phyloP scores from a whole-genome alignment of 2,329 filamentous ascomycete genomes.

The Penicillium nordicum region DNA sequence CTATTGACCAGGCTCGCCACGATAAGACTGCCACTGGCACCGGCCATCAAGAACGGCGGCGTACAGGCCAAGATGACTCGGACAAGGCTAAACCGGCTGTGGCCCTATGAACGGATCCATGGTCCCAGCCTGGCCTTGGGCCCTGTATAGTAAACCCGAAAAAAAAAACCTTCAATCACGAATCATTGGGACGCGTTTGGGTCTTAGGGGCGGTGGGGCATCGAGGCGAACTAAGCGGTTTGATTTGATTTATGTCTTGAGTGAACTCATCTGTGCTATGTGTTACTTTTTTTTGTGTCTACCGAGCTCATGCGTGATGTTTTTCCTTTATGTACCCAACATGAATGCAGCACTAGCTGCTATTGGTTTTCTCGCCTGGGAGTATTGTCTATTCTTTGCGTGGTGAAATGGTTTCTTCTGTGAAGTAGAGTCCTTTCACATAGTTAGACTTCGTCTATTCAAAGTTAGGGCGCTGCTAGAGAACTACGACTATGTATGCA shows the following conservation, averaged over 20 bases:
- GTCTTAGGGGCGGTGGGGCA: constrained; percentile 33
- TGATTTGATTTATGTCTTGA: constrained; percentile 33
- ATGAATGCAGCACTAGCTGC: constrained; percentile 18
- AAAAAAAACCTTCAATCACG: constrained; percentile 25
- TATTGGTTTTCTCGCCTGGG: constrained; percentile 11
- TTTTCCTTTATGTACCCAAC: constrained; percentile 14
- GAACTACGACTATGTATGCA: background rate
- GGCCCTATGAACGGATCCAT: constrained; percentile 28
- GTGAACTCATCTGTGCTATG: constrained; percentile 23
- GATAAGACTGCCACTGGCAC: constrained; percentile 61
- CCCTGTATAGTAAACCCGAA: constrained; percentile 40
- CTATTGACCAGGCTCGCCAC: constrained; percentile 85
- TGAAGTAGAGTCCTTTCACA: background rate
- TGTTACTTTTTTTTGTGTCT: constrained; percentile 18
- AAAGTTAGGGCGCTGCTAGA: background rate
- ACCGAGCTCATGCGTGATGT: constrained; percentile 21
- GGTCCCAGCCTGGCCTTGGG: constrained; percentile 27
- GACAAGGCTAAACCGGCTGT: constrained; percentile 41
- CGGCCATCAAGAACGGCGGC: constrained; percentile 41
- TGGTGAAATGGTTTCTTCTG: background rate
- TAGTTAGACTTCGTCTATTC: background rate
- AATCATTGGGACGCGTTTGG: constrained; percentile 40
- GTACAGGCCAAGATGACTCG: constrained; percentile 44
- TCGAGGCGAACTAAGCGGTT: constrained; percentile 40
- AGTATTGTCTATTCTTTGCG: background rate